Conservation (phyloP, 257 asterid species). For the Capsicum pubescens region DNA sequence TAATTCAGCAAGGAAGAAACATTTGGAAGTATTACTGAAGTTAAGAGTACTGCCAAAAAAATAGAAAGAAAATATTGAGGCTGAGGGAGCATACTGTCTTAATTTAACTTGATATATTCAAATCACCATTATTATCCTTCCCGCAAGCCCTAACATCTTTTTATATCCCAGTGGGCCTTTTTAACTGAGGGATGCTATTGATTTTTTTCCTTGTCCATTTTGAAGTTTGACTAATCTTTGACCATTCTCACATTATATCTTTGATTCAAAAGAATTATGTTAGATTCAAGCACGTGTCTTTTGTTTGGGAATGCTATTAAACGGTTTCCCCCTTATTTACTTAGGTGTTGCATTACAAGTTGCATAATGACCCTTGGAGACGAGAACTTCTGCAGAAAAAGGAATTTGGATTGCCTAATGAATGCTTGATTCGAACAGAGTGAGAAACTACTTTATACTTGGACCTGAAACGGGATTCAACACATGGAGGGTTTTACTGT, state of each 20-base stretch:
- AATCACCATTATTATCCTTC: not conserved
- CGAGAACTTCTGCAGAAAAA: constrained; percentile 42
- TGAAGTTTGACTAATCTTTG: not conserved
- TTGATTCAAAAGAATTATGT: not conserved
- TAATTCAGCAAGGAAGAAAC: not conserved
- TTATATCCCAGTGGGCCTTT: constrained; percentile 1
- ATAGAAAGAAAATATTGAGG: not conserved
- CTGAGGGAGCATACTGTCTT: not conserved
- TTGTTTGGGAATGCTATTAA: constrained; percentile 7
- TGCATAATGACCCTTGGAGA: constrained; percentile 93
- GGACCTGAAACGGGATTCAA: constrained; percentile 6
- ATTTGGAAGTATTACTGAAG: not conserved
- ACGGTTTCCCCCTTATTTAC: constrained; percentile 1
- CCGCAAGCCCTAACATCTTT: not conserved
- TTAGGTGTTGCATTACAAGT: constrained; percentile 87
- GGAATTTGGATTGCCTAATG: constrained; percentile 72
- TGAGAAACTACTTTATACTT: constrained; percentile 26
- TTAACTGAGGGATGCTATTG: not conserved
- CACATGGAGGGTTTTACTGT: constrained; percentile 26
- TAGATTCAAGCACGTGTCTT: not conserved
- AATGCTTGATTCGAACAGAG: constrained; percentile 56
- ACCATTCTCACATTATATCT: not conserved
- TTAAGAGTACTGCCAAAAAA: not conserved
- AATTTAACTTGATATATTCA: not conserved
- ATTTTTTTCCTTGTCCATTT: not conserved